These are phyloP conservation scores for Leucaena leucocephala DNA, from an alignment of 306 rosid genomes.

Conservation along the genomic window DNA sequence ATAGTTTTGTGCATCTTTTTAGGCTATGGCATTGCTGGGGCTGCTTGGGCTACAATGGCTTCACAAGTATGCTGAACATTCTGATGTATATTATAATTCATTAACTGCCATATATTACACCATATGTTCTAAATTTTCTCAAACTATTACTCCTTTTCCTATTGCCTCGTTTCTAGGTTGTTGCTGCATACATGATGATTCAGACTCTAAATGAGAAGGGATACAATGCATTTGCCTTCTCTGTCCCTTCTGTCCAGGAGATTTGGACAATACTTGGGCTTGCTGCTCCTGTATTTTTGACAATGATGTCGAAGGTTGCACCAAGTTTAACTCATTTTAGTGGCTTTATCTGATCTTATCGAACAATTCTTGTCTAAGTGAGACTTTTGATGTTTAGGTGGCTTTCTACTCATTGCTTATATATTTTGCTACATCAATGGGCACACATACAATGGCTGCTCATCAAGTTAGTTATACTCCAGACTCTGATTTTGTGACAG, in stretches of 20 bases:
- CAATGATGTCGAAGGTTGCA: constrained; percentile 82
- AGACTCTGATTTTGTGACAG: constrained; percentile 12
- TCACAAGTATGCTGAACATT: constrained; percentile 46
- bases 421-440: constrained; percentile 86
- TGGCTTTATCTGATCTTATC: constrained; percentile 21
- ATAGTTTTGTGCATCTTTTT: constrained; percentile 46
- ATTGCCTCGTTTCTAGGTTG: constrained; percentile 56
- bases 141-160: constrained; percentile 14
- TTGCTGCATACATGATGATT: constrained; percentile 90
- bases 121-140: constrained; percentile 27
- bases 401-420: constrained; percentile 78
- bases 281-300: constrained; percentile 83
- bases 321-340: constrained; percentile 21
- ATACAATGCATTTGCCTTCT: constrained; percentile 64
- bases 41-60: constrained; percentile 56
- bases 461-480: constrained; percentile 70
- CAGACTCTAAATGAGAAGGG: constrained; percentile 72
- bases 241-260: constrained; percentile 74
- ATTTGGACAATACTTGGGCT: constrained; percentile 55
- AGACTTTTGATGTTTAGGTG: constrained; percentile 53
- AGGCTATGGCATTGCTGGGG: constrained; percentile 56
- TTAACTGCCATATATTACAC: constrained; percentile 25
- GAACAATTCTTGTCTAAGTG: constrained; percentile 27
- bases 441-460: constrained; percentile 87
- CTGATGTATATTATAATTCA: constrained; percentile 25